phyloP scores from a whole-genome alignment of 1,284 basidiomycete genomes.

The Schizophyllum amplum region DNA sequence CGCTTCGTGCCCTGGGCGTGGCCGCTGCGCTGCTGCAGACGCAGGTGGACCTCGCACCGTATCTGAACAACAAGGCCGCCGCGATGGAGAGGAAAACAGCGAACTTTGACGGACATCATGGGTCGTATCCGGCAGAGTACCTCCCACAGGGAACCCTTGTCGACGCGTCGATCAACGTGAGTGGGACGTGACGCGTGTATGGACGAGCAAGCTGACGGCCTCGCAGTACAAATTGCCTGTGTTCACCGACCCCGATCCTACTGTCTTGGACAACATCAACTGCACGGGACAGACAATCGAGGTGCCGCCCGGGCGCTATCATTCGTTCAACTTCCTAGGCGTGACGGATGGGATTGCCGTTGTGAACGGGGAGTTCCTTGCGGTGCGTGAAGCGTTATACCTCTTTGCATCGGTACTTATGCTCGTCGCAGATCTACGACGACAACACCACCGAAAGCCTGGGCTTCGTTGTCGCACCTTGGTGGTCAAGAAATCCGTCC shows the following conservation, averaged over 20 bases:
- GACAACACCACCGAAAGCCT: constrained; percentile 12
- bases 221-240: constrained; percentile 31
- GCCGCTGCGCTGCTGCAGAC: background rate
- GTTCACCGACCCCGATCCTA: constrained; percentile 26
- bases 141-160: constrained; percentile 9
- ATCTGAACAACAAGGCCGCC: constrained; percentile 10
- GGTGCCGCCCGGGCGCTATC: constrained; percentile 5
- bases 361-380: constrained; percentile 11
- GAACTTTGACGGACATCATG: constrained; percentile 9
- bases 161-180: constrained; percentile 9
- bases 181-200: background rate
- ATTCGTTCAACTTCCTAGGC: constrained; percentile 11
- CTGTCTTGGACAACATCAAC: constrained; percentile 32
- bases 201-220: background rate
- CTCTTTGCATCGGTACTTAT: background rate
- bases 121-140: constrained; percentile 7
- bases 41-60: background rate
- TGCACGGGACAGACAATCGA: constrained; percentile 21
- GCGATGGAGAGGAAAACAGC: background rate
- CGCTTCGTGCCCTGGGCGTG: background rate
- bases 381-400: background rate
- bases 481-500: constrained; percentile 18
- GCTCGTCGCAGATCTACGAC: constrained; percentile 2
- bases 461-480: constrained; percentile 18
- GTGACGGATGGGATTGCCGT: constrained; percentile 10